These are phyloP conservation scores for Leptosphaerulina australis DNA, from an alignment of 2,329 filamentous ascomycete genomes.

Conservation along the genomic window DNA sequence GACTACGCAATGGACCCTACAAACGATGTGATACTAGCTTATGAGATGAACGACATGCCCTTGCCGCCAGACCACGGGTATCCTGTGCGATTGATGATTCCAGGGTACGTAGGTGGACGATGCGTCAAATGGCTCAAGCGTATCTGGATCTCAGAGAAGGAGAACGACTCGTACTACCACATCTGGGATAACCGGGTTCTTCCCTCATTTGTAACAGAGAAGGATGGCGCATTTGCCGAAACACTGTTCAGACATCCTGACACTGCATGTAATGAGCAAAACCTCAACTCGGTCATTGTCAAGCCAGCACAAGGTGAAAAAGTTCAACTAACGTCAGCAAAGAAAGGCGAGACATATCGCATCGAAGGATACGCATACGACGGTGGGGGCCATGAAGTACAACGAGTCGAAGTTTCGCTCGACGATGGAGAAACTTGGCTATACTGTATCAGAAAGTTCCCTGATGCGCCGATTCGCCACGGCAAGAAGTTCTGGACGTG, in stretches of 20 bases:
- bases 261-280: constrained; percentile 54
- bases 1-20: constrained; percentile 17
- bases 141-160: constrained; percentile 56
- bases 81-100: constrained; percentile 56
- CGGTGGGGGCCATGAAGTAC: constrained; percentile 58
- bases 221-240: constrained; percentile 56
- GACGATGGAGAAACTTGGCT: constrained; percentile 59
- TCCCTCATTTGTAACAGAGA: constrained; percentile 57
- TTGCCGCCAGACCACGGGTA: constrained; percentile 55
- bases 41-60: constrained; percentile 55
- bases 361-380: constrained; percentile 59
- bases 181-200: constrained; percentile 62
- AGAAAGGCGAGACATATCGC: constrained; percentile 51
- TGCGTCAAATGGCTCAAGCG: constrained; percentile 61
- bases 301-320: constrained; percentile 53
- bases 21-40: constrained; percentile 21
- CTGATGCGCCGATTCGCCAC: constrained; percentile 57
- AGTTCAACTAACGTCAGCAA: constrained; percentile 48
- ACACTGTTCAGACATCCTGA: constrained; percentile 57
- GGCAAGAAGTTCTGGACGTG: constrained; percentile 62
- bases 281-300: constrained; percentile 60
- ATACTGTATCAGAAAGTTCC: constrained; percentile 57
- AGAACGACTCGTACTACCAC: constrained; percentile 61
- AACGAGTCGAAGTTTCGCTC: constrained; percentile 58
- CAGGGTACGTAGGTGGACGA: constrained; percentile 58